Conservation (phyloP, 2,329 filamentous ascomycete genomes). For the Penicillium sp. region DNA sequence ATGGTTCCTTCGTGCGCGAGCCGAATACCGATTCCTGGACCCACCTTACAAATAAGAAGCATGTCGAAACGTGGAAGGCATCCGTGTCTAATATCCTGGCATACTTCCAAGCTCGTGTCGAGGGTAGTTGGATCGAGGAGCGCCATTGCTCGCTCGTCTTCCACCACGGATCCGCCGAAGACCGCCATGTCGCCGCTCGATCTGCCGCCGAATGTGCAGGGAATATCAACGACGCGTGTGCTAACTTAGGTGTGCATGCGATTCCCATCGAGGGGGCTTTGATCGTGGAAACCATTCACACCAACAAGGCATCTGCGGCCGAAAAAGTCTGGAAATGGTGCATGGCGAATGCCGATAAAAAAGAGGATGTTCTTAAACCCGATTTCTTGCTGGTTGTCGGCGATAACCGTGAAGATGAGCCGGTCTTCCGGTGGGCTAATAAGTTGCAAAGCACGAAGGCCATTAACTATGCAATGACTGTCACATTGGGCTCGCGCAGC, state of each 20-base stretch:
- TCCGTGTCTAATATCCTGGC: constrained; percentile 78
- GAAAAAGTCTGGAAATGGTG: constrained; percentile 67
- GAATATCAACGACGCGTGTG: constrained; percentile 92
- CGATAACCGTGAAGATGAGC: constrained; percentile 89
- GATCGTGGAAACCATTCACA: constrained; percentile 79
- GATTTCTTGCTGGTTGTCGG: constrained; percentile 90
- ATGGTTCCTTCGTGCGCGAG: constrained; percentile 84
- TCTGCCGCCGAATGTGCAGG: constrained; percentile 87
- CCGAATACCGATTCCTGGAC: constrained; percentile 69
- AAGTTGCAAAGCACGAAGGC: constrained; percentile 59
- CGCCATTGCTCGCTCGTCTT: constrained; percentile 90
- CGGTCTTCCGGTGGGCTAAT: constrained; percentile 94
- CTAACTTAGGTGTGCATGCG: constrained; percentile 78
- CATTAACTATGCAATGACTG: constrained; percentile 72
- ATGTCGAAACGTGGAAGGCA: constrained; percentile 75
- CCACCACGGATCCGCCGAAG: constrained; percentile 80
- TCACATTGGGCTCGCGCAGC: constrained; percentile 81
- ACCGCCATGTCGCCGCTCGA: constrained; percentile 70
- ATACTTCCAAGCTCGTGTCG: constrained; percentile 87
- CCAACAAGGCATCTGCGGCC: constrained; percentile 83
- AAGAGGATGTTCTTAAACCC: constrained; percentile 45
- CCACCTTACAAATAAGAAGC: constrained; percentile 69
- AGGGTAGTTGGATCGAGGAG: constrained; percentile 83
- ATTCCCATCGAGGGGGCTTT: constrained; percentile 77
- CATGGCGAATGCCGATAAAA: constrained; percentile 55